Evolutionary conservation across 148 eudicot species (phyloP).

Genomic region (Camellia japonica): DNA sequence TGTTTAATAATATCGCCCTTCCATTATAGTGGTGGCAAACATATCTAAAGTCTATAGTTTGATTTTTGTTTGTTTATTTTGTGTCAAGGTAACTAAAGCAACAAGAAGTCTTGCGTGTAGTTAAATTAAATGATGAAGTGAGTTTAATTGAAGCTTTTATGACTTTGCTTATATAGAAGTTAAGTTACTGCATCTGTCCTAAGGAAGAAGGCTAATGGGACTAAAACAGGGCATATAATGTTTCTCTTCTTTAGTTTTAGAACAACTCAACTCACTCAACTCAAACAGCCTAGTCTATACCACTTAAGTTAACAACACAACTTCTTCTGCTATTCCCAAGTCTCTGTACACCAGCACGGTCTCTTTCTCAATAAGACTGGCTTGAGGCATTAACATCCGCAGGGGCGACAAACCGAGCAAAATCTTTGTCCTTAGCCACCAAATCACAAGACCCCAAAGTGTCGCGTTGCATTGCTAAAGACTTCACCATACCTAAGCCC

Average conservation of each 20-base stretch:
- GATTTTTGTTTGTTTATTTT: not conserved
- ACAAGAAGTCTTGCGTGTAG: not conserved
- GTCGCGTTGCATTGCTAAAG: too few relatives aligned
- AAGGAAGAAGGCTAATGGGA: not conserved
- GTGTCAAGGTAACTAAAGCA: not conserved
- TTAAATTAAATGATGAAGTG: not conserved
- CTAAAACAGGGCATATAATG: not conserved
- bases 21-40: not conserved
- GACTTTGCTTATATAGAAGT: not conserved
- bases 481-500: too few relatives aligned
- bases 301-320: not conserved
- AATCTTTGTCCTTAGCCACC: too few relatives aligned
- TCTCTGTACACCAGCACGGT: too few relatives aligned
- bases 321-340: too few relatives aligned
- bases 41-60: not conserved
- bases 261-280: not conserved
- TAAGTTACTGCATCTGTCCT: not conserved
- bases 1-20: not conserved
- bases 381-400: too few relatives aligned
- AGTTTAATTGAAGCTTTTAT: not conserved
- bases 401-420: too few relatives aligned
- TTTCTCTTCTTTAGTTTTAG: not conserved
- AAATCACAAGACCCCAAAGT: too few relatives aligned
- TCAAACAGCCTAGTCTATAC: not conserved
- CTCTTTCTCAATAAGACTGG: too few relatives aligned